Base-by-base conservation (phyloP, 129 eudicot genomes). In the Tanacetum coccineum region DNA sequence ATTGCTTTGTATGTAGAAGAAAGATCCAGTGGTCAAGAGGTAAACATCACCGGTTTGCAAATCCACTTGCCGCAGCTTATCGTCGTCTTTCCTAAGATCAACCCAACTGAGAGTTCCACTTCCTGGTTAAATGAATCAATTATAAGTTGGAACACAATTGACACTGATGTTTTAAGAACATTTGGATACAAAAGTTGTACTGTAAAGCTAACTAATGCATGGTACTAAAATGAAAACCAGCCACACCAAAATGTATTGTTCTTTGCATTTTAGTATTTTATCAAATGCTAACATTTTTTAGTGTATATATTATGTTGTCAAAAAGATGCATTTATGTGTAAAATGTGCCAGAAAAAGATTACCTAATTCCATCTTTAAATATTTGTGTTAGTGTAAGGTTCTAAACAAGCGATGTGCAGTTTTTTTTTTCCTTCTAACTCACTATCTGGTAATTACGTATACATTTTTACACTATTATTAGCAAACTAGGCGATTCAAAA, bases 1-100 rank as follows among this genome's bases (percentile, higher is more conserved):
- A 77, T 62, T 79, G 75, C 91, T 88, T 44, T 86, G 87, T 8
- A 88, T 39, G 82, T 79, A 92, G 79, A 92, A 92, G 54, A 88
- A 75, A 50, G 80, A 59, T 58, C 96, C 98, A 3, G 78, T 39
- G 1, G 20, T 73, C 21, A 92, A 79, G 70, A 83, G 71, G 60
- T 79, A 88, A 2, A 84, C 85, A 44, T 92, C 98, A 32, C 98
- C 98, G 54, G 75, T 68, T 15, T 13, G 59, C 48, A 92, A 58
- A 9, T 67, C 49, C 1, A 77, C 58, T 63, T 59, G 68, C 52
- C 56, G 70, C 17, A 77, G 72, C n/a, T 68, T 70, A 46, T 73
- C 73, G 2, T 71, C 72, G 14, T 70, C 85, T 6, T 39, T 78
- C 3, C 72, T 82, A 10, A 64, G 68, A 62, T 76, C 71, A 44